Evolutionary conservation across 2,329 filamentous ascomycete genomes (phyloP).

Genomic region (Penicillium sp.): DNA sequence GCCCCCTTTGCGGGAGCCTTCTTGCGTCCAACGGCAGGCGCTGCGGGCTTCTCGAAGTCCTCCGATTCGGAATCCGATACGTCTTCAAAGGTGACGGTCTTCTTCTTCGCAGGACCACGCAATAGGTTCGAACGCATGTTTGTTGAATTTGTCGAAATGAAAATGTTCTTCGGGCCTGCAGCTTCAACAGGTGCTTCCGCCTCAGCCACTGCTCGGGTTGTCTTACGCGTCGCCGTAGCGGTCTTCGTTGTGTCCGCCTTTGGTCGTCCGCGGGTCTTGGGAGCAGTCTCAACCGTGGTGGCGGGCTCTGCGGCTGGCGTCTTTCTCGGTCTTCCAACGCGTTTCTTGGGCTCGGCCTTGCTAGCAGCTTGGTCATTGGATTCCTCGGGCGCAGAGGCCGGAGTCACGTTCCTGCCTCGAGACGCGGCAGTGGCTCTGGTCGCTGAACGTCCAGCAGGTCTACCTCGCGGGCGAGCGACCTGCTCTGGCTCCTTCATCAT

Average conservation of each 20-base stretch:
- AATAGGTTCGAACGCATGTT: constrained; percentile 31
- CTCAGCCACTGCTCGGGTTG: constrained; percentile 9
- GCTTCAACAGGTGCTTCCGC: constrained; percentile 7
- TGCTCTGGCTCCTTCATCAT: constrained; percentile 15
- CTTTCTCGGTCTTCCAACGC: constrained; percentile 23
- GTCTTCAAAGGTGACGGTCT: constrained; percentile 52
- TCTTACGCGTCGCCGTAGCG: constrained; percentile 13
- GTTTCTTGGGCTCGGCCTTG: constrained; percentile 16
- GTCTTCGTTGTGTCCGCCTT: constrained; percentile 23
- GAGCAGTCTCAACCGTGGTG: constrained; percentile 14
- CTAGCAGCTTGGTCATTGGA: constrained; percentile 5
- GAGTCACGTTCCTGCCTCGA: constrained; percentile 11
- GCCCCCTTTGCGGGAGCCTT: constrained; percentile 21
- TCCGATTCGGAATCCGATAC: constrained; percentile 43
- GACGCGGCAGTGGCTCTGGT: constrained; percentile 10
- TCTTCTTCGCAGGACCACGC: constrained; percentile 38
- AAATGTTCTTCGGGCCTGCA: constrained; percentile 23
- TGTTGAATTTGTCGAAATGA: constrained; percentile 31
- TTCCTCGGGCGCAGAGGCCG: background rate
- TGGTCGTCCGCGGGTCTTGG: constrained; percentile 33
- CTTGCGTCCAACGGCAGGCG: constrained; percentile 24
- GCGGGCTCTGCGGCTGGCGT: constrained; percentile 9
- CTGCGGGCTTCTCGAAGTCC: constrained; percentile 32
- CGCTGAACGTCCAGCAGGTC: constrained; percentile 8
- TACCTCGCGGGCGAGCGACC: constrained; percentile 11